phyloP scores from a whole-genome alignment of 2,329 filamentous ascomycete species.

The Fusarium albidum region DNA sequence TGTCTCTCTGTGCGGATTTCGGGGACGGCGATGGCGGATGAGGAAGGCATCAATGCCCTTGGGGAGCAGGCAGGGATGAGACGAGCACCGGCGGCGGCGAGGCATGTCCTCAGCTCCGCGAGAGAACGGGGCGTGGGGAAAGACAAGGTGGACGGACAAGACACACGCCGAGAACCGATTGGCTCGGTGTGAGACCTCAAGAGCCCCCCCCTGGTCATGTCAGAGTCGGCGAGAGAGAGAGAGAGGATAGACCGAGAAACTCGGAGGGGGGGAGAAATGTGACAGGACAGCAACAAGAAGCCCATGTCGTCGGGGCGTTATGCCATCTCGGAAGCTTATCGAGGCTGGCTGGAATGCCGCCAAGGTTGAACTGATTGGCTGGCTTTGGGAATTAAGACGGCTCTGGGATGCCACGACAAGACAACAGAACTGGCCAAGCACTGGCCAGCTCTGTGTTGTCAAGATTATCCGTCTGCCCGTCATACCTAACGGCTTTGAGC shows the following conservation, averaged over 20 bases:
- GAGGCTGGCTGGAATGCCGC: constrained; percentile 12
- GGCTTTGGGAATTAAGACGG: neutral
- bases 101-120: constrained; percentile 5
- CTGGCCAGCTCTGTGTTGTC: neutral
- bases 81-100: neutral
- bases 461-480: constrained; percentile 15
- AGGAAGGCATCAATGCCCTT: neutral
- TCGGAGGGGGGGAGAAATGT: constrained; percentile 9
- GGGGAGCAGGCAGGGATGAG: constrained; percentile 2
- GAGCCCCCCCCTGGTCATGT: constrained; percentile 27
- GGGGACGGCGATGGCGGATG: neutral
- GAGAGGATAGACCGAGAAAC: constrained; percentile 9
- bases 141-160: constrained; percentile 7
- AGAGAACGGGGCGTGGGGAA: constrained; percentile 12
- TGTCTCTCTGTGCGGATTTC: neutral
- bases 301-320: constrained; percentile 10
- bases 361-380: constrained; percentile 7
- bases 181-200: constrained; percentile 12
- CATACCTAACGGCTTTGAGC: constrained; percentile 20
- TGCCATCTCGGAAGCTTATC: constrained; percentile 20
- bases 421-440: too few relatives aligned
- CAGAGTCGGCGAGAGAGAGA: constrained; percentile 21
- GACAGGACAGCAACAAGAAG: constrained; percentile 19
- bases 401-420: too few relatives aligned
- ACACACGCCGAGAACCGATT: constrained; percentile 36